Base-by-base conservation (phyloP, 179 eudicot genomes). In the Carnegiea gigantea region DNA sequence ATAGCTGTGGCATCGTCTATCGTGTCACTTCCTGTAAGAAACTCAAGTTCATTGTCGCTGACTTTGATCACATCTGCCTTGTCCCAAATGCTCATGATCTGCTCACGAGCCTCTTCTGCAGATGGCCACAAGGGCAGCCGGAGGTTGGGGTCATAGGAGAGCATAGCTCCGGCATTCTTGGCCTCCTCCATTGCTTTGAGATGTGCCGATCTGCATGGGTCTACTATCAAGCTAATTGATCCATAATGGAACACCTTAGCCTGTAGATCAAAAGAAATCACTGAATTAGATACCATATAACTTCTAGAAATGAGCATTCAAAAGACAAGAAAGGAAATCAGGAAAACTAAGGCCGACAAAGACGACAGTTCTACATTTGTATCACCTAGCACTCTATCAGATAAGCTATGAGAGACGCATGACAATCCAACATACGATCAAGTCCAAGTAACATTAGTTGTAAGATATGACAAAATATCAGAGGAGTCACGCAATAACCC, bases 171-270 rank as follows among this genome's bases (percentile, higher is more conserved):
- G 0, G 93, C 94, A 12, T 88, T 85, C 85, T 93, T 95, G 67
- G 98, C 98, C 78, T 84, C 97, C 78, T 91, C 92, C 93, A 95
- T 95, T 26, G 98, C 98, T 85, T 89, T 93, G 76, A 93, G 60
- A 78, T 95, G 98, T 14, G 98, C 97, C 33, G 98, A 91, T 89
- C 98, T 86, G 70, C 98, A 95, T 54, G 98, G 98, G 92, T 95
- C 98, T 62, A 90, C 97, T 1, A 95, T 95, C 93, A 95, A 91
- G 70, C 98, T 95, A 53, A 95, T 95, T 14, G 98, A 93, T 51
- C 98, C 98, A 51, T 92, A 95, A 49, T 95, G 98, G 82, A 95
- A 95, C 10, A 93, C 89, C 80, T 91, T 92, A 0, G 97, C 92
- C 98, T 95, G 75, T 53, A 65, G n/a, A 33, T 70, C 28, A 30